phyloP scores from a whole-genome alignment of 2,329 filamentous ascomycete genomes.

The Didymella keratinophila region DNA sequence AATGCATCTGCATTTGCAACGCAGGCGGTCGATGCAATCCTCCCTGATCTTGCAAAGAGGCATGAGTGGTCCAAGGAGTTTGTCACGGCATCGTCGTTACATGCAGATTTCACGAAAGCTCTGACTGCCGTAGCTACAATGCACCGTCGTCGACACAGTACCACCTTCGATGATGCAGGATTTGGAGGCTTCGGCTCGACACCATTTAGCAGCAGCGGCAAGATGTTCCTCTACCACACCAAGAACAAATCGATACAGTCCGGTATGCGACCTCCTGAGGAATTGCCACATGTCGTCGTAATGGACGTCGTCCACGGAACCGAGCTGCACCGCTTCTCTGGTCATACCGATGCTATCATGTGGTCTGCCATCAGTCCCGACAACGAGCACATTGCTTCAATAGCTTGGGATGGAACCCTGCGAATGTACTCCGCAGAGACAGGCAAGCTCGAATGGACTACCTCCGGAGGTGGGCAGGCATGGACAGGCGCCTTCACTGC shows the following conservation, averaged over 20 bases:
- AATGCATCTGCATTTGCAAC: slow-evolving; percentile 31
- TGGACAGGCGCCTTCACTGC: slow-evolving; percentile 40
- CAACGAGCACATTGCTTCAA: slow-evolving; percentile 30
- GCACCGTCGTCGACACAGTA: slow-evolving; percentile 36
- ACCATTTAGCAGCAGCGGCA: slow-evolving; percentile 34
- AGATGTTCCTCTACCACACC: slow-evolving; percentile 27
- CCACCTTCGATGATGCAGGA: slow-evolving; percentile 26
- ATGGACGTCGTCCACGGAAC: slow-evolving; percentile 28
- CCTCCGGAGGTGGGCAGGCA: slow-evolving; percentile 27
- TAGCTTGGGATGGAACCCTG: slow-evolving; percentile 41
- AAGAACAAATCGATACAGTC: slow-evolving; percentile 24
- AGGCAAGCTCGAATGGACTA: slow-evolving; percentile 32
- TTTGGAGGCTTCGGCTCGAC: slow-evolving; percentile 23
- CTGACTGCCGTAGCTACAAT: slow-evolving; percentile 29
- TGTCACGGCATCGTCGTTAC: slow-evolving; percentile 29
- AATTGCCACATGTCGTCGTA: slow-evolving; percentile 28
- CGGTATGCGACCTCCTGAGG: slow-evolving; percentile 14
- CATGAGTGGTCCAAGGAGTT: slow-evolving; percentile 42
- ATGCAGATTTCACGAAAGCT: slow-evolving; percentile 30
- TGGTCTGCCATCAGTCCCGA: slow-evolving; percentile 40
- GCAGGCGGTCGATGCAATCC: slow-evolving; percentile 39
- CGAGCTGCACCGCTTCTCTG: slow-evolving; percentile 28
- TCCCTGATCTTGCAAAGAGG: slow-evolving; percentile 29
- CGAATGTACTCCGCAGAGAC: slow-evolving; percentile 35
- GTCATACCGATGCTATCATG: slow-evolving; percentile 40